Base-by-base conservation (phyloP, 352 stramenopile species). In the Globisporangium barbulae region DNA sequence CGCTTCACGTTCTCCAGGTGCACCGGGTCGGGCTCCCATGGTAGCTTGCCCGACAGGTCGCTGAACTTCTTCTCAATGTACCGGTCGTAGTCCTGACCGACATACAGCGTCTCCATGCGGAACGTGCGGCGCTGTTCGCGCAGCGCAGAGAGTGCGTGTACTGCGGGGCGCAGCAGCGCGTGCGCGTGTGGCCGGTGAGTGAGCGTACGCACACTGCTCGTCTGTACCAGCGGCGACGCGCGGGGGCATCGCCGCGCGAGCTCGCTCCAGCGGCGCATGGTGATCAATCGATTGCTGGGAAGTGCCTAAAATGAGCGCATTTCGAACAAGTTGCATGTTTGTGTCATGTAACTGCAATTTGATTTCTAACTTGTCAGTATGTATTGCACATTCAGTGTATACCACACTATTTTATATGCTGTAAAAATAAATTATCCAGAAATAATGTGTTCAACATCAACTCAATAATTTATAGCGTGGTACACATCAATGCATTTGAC, bases 31-130 rank as follows among this genome's bases (percentile, higher is more conserved):
- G 85, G 85, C 67, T 94, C 85, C 85, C 85, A 94, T 33, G 82
- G 82, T 47, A 75, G 75, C 61, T 93, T 93, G 21, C 84, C 84
- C 35, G 82, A 91, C 35, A 91, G 63, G 39, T 85, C 79, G 31
- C 79, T 85, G 59, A 93, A 93, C 56, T 88, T 89, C 63, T 90
- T 87, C 68, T 90, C 82, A 47, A 90, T 68, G 54, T 91, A 72
- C 7, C 84, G 78, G 31, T 71, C 66, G 35, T 72, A 84, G 68
- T 91, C 84, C 69, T 93, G 84, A 0, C 81, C 83, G 8, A 73
- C 83, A 65, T 93, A 93, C 59, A 93, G 65, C n/a, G 72, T 71
- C 35, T 87, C 81, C 56, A 72, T 76, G 45, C 71, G 71, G 62
- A 73, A 74, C 25, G 44, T 59, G 58, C 41, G 55, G 12, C 41